Evolutionary conservation across 2,329 filamentous ascomycete genomes (phyloP).

Genomic region (Beauveria sp.): DNA sequence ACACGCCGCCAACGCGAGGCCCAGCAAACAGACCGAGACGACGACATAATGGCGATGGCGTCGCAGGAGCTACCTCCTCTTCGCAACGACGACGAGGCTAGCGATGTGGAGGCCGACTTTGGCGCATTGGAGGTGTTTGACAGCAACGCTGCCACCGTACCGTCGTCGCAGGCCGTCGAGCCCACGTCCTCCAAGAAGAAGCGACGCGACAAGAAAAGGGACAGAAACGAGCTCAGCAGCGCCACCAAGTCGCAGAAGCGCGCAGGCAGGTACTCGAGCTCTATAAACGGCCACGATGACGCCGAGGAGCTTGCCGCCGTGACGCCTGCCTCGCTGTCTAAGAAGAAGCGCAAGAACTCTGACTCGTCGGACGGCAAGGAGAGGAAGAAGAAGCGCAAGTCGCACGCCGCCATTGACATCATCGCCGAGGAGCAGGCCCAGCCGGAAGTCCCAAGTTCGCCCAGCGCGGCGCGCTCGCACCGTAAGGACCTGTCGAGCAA

Average conservation of each 20-base stretch:
- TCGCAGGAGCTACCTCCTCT: constrained; percentile 13
- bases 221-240: constrained; percentile 16
- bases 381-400: constrained; percentile 28
- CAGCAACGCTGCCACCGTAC: constrained; percentile 25
- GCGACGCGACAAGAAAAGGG: constrained; percentile 23
- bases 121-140: constrained; percentile 31
- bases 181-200: constrained; percentile 18
- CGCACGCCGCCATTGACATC: constrained; percentile 16
- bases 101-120: constrained; percentile 24
- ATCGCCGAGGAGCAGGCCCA: constrained; percentile 14
- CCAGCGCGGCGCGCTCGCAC: constrained; percentile 20
- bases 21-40: constrained; percentile 10
- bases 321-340: constrained; percentile 11
- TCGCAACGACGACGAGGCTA: constrained; percentile 15
- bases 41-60: constrained; percentile 7
- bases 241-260: constrained; percentile 13
- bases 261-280: constrained; percentile 9
- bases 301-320: background rate
- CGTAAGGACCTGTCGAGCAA: constrained; percentile 20
- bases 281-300: background rate
- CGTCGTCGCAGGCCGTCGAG: constrained; percentile 20
- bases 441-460: constrained; percentile 19
- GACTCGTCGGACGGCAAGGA: constrained; percentile 23
- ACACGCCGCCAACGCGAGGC: background rate
- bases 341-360: constrained; percentile 27